A percentile compares a stretch with the other conserved stretches of the same genome.
These are phyloP conservation scores for Liquidambar formosana DNA, from an alignment of 164 flowering plant species.

Conservation along the genomic window DNA sequence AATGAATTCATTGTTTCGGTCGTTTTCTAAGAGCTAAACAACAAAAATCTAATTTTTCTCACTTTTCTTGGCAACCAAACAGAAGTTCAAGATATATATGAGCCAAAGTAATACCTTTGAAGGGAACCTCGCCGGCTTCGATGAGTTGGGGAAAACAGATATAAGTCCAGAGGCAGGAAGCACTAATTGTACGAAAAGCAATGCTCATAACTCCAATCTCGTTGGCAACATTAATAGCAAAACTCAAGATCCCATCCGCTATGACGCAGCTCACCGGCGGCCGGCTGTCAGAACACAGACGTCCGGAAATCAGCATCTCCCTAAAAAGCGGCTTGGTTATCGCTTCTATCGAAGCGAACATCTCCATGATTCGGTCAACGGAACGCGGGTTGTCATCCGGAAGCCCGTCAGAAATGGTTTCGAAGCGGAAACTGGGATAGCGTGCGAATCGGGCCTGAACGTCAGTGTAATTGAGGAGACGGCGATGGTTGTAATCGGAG, in stretches of 20 bases:
- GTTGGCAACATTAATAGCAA: slow-evolving; percentile 33
- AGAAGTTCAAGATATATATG: too few species aligned
- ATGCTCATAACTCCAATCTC: slow-evolving; percentile 41
- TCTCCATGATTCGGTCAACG: slow-evolving; percentile 4
- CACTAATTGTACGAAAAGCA: slow-evolving; percentile 41
- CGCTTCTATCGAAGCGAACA: slow-evolving; percentile 4
- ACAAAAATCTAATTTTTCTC: too few species aligned
- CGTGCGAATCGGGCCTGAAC: too few species aligned
- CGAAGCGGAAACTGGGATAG: too few species aligned
- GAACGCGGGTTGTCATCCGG: too few species aligned
- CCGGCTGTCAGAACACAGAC: not conserved
- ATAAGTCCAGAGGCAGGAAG: slow-evolving; percentile 35
- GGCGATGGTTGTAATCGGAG: too few species aligned
- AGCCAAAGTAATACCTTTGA: slow-evolving; percentile 14
- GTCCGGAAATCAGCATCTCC: slow-evolving; percentile 23
- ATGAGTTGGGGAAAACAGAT: slow-evolving; percentile 27
- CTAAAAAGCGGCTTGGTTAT: slow-evolving; percentile 23
- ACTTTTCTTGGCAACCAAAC: too few species aligned
- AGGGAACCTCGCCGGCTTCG: slow-evolving; percentile 34
- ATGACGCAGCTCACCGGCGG: slow-evolving; percentile 26
- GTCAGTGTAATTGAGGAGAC: too few species aligned
- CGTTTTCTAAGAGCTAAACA: too few species aligned
- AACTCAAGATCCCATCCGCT: slow-evolving; percentile 37
- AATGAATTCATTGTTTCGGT: too few species aligned
- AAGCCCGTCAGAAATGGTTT: too few species aligned